These are phyloP conservation scores for Cercospora sp. DNA, from an alignment of 2,329 filamentous ascomycete species.

Conservation along the genomic window DNA sequence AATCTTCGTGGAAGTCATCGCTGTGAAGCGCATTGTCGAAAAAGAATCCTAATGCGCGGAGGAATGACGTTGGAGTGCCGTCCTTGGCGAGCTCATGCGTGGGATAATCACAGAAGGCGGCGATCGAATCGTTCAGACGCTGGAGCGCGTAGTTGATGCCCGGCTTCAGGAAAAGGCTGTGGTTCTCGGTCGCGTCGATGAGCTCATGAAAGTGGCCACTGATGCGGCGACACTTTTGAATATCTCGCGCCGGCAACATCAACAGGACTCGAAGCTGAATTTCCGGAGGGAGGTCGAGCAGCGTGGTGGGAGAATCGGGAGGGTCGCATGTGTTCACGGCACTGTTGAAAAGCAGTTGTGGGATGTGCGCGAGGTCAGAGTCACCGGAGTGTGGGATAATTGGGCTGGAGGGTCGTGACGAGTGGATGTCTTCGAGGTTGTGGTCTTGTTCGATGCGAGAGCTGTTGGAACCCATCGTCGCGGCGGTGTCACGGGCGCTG, in stretches of 20 bases:
- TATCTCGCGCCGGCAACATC: not conserved
- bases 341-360: not conserved
- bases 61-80: not conserved
- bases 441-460: not conserved
- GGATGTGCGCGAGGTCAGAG: not conserved
- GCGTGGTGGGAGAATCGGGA: not conserved
- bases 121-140: not conserved
- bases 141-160: not conserved
- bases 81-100: not conserved
- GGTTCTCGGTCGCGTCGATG: constrained; percentile 4
- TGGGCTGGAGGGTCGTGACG: not conserved
- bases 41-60: not conserved
- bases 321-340: not conserved
- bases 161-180: not conserved
- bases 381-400: not conserved
- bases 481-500: not conserved
- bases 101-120: not conserved
- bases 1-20: not conserved
- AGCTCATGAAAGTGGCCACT: not conserved
- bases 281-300: constrained; percentile 9
- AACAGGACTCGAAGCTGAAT: constrained; percentile 6
- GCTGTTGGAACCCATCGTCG: not conserved
- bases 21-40: not conserved
- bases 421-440: not conserved
- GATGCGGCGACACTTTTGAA: constrained; percentile 13